phyloP scores from a whole-genome alignment of 2,329 filamentous ascomycete species.

The Albophoma yamanashiensis region DNA sequence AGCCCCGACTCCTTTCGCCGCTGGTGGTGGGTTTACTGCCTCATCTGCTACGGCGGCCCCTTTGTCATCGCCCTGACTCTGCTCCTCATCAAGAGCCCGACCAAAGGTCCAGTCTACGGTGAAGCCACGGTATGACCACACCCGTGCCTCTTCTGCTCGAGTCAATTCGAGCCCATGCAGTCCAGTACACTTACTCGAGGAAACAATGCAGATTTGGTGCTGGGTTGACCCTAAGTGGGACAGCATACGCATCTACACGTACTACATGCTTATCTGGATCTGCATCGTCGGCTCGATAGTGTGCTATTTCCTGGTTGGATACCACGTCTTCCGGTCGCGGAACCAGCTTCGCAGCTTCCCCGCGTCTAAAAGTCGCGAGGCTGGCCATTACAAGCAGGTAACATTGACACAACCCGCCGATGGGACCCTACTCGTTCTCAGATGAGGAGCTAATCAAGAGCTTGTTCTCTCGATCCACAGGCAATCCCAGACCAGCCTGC shows the following conservation, averaged over 20 bases:
- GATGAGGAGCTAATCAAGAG: neutral
- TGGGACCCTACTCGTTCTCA: no score
- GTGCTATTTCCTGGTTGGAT: slow-evolving; percentile 47
- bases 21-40: slow-evolving; percentile 60
- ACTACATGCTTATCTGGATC: slow-evolving; percentile 51
- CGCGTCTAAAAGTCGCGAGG: slow-evolving; percentile 18
- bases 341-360: slow-evolving; percentile 45
- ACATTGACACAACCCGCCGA: neutral
- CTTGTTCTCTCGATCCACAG: neutral
- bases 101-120: slow-evolving; percentile 36
- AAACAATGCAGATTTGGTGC: slow-evolving; percentile 42
- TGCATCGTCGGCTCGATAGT: slow-evolving; percentile 44
- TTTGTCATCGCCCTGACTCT: slow-evolving; percentile 56
- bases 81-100: slow-evolving; percentile 39
- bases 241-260: slow-evolving; percentile 47
- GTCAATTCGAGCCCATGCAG: neutral
- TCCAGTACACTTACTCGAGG: neutral
- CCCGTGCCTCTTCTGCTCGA: neutral
- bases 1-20: slow-evolving; percentile 58
- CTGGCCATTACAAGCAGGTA: slow-evolving; percentile 21
- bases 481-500: neutral
- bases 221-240: slow-evolving; percentile 48
- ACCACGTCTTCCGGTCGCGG: slow-evolving; percentile 47
- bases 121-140: slow-evolving; percentile 39
- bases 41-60: slow-evolving; percentile 62